Evolutionary conservation across 768 basidiomycete genomes (phyloP).

Genomic region (Boletus vinaceobasis): DNA sequence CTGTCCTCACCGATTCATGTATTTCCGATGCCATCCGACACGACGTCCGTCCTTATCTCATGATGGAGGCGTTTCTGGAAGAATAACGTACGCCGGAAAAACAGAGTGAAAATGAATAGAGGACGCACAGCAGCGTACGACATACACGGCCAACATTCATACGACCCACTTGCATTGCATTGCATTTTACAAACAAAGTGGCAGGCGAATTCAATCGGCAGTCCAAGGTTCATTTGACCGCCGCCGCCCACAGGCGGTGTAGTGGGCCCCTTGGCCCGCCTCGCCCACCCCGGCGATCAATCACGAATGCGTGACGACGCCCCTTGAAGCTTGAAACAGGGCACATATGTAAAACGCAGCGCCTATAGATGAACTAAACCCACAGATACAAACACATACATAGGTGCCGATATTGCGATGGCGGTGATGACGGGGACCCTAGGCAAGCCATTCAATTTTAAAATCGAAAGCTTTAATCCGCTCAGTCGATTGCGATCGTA

Average conservation of each 20-base stretch:
- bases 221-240: background rate
- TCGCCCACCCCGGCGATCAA: background rate
- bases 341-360: background rate
- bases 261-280: background rate
- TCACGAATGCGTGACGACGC: background rate
- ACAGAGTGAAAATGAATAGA: background rate
- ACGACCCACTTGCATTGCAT: too few species aligned
- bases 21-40: background rate
- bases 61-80: background rate
- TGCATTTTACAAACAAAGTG: background rate
- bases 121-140: background rate
- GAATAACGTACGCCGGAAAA: background rate
- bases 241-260: background rate
- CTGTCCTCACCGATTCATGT: background rate
- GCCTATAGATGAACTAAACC: background rate
- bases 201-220: background rate
- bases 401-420: background rate
- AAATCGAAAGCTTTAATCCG: background rate
- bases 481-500: background rate
- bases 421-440: background rate
- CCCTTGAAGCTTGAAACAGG: background rate
- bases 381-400: background rate
- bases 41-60: background rate
- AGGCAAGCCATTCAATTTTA: background rate
- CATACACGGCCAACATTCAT: background rate